Conservation (phyloP, 371 early-diverging fungal species). For the Rhizopus arrhizus region DNA sequence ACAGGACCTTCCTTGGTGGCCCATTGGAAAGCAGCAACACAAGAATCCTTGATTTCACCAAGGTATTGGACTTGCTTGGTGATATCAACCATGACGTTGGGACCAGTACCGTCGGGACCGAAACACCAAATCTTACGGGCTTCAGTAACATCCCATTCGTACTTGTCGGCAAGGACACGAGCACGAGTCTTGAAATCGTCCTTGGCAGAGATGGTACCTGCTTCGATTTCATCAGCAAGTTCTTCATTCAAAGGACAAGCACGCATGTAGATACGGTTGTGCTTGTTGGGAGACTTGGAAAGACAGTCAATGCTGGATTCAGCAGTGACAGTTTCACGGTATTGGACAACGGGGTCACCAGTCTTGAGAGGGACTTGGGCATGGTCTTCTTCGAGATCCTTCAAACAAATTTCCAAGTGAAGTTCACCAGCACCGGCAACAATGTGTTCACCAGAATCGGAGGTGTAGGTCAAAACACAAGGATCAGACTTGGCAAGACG, state of each 20-base stretch:
- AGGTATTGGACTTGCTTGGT: slow-evolving; percentile 99
- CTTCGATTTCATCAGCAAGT: slow-evolving; percentile 83
- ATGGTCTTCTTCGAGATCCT: slow-evolving; percentile 99
- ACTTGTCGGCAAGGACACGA: slow-evolving; percentile 90
- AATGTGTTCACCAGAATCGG: slow-evolving; percentile 98
- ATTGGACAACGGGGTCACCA: slow-evolving; percentile 97
- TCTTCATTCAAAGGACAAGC: slow-evolving; percentile 92
- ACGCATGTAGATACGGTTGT: slow-evolving; percentile 99
- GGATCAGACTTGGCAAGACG: slow-evolving; percentile 99
- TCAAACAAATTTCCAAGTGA: slow-evolving; percentile 99
- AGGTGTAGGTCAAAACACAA: slow-evolving; percentile 93
- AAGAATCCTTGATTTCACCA: slow-evolving; percentile 99
- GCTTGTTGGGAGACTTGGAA: slow-evolving; percentile 99
- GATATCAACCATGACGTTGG: slow-evolving; percentile 95
- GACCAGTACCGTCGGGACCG: slow-evolving; percentile 96
- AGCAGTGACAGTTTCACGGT: slow-evolving; percentile 94
- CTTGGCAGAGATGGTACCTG: slow-evolving; percentile 86
- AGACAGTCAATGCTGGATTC: slow-evolving; percentile 83
- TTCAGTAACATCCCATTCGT: slow-evolving; percentile 96
- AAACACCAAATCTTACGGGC: slow-evolving; percentile 99
- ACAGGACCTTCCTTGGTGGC: slow-evolving; percentile 94
- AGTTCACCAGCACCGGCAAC: slow-evolving; percentile 99
- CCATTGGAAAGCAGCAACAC: slow-evolving; percentile 94
- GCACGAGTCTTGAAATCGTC: slow-evolving; percentile 98
- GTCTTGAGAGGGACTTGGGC: slow-evolving; percentile 95